Evolutionary conservation across 257 asterid species (phyloP), one percentile per base, ranked within the genome.

Genomic region (Gentiana macrophylla): DNA sequence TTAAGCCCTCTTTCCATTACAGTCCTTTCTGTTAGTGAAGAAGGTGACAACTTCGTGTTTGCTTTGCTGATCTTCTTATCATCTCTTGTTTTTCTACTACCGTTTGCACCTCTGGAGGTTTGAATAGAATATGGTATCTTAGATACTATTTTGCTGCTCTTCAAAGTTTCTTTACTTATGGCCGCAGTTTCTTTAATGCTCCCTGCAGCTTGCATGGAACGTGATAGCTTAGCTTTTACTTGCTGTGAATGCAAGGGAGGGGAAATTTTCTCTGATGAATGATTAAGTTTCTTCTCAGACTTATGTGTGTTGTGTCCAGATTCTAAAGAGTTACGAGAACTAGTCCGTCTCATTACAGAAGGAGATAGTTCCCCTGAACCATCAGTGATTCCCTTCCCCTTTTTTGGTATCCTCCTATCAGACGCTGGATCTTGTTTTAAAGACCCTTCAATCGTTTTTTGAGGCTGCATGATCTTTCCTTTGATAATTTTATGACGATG

Each of bases 401-500:
- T 67, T 67, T 52, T 61, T 36, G 69, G 52, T 53, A 41, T 56
- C 60, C 50, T 70, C 64, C 55, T 57, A 50, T 37, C 64, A 47
- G 62, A 45, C 12, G 73, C 64, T 47, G 71, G 61, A 58, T 57
- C 76, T 37, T 49, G 64, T 67, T 74, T 60, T 15, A 32, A 66
- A 54, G 79, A 69, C 34, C 49, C 72, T 50, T 67, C 81, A 50
- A 67, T 68, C 46, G 66, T 55, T 37, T 73, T 67, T 6, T 79
- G 63, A 33, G 83, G 80, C 53, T 71, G 70, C 49, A 8, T 34
- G 52, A 74, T 43, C 62, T 70, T 76, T 52, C 66, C 64, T 77
- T 86, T 87, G 69, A 79, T 76, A 46, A 77, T 69, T 73, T 84
- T 90, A 13, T 84, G 83, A 53, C 83, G 80, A 3, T 71, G 75